Evolutionary conservation across 2,329 filamentous ascomycete genomes (phyloP).

Genomic region (Fusarium acutatum): DNA sequence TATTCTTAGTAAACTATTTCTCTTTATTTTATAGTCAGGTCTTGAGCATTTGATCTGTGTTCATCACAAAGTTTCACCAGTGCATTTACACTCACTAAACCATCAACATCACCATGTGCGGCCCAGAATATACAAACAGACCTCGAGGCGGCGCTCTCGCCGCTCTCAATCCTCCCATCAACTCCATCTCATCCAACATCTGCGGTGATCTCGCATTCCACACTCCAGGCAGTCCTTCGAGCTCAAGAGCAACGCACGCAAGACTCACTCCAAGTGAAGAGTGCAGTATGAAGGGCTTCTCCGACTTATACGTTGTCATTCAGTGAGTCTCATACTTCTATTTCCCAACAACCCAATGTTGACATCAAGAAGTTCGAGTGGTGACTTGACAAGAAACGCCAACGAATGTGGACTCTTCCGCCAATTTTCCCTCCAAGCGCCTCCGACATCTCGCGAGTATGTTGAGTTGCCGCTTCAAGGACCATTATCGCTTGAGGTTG

Average conservation of each 20-base stretch:
- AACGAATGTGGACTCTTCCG: constrained; percentile 55
- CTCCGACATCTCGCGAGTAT: constrained; percentile 20
- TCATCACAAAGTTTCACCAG: background rate
- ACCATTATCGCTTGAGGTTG: constrained; percentile 55
- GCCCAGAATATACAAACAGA: constrained; percentile 51
- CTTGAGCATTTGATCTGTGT: background rate
- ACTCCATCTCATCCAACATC: constrained; percentile 14
- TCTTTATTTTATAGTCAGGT: background rate
- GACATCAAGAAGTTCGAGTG: constrained; percentile 46
- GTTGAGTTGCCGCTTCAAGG: constrained; percentile 48
- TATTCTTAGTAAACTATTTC: background rate
- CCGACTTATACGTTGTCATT: constrained; percentile 51
- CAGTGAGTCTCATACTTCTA: constrained; percentile 48
- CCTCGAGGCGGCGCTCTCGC: constrained; percentile 57
- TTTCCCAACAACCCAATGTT: background rate
- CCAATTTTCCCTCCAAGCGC: constrained; percentile 46
- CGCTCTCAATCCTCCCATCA: constrained; percentile 49
- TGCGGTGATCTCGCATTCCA: constrained; percentile 56
- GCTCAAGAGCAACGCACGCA: constrained; percentile 53
- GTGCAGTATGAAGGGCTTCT: constrained; percentile 20
- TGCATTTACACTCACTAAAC: background rate
- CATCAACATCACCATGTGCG: constrained; percentile 53
- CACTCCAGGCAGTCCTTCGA: constrained; percentile 50
- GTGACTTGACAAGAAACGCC: constrained; percentile 53
- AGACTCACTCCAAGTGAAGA: constrained; percentile 48